A percentile compares a stretch with the other conserved stretches of the same genome.
Evolutionary conservation across 768 basidiomycete species (phyloP).

Genomic region (Tylopilus sp.): DNA sequence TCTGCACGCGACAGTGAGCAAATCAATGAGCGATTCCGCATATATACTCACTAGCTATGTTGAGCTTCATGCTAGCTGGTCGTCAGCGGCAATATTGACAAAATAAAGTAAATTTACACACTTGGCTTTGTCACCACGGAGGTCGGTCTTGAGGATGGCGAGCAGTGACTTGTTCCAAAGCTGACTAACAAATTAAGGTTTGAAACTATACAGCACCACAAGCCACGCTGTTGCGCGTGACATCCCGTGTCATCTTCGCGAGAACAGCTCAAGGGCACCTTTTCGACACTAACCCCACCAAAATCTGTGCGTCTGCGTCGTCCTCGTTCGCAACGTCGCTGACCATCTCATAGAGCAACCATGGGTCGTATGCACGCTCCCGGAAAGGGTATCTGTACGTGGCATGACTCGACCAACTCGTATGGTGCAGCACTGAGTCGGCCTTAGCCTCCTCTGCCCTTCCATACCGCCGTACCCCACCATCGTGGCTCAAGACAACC

Average conservation of each 20-base stretch:
- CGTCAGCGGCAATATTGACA: constrained; percentile 1
- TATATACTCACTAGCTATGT: constrained; percentile 80
- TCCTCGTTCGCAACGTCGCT: constrained; percentile 10
- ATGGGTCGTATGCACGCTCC: constrained; percentile 99
- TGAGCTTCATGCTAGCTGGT: constrained; percentile 82
- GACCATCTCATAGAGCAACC: constrained; percentile 35
- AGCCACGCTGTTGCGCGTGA: constrained; percentile 33
- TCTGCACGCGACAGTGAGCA: constrained; percentile 43
- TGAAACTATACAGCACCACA: constrained; percentile 54
- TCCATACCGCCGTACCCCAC: constrained; percentile 93
- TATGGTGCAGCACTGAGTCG: constrained; percentile 35
- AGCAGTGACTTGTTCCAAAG: not conserved
- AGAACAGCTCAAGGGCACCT: constrained; percentile 13
- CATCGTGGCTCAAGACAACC: constrained; percentile 95
- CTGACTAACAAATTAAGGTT: constrained; percentile 50
- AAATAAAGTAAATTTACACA: constrained; percentile 1
- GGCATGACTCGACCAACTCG: not conserved
- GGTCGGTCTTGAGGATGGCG: constrained; percentile 26
- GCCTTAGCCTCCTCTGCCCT: constrained; percentile 76
- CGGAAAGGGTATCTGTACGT: constrained; percentile 98
- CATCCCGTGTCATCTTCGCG: constrained; percentile 21
- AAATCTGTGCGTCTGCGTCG: constrained; percentile 36
- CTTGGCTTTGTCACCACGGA: constrained; percentile 37
- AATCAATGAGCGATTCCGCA: not conserved
- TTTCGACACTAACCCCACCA: constrained; percentile 4